A percentile compares a stretch with the other conserved stretches of the same genome.
phyloP scores from a whole-genome alignment of 495 filamentous ascomycete genomes.

The Gamarada debralockiae region DNA sequence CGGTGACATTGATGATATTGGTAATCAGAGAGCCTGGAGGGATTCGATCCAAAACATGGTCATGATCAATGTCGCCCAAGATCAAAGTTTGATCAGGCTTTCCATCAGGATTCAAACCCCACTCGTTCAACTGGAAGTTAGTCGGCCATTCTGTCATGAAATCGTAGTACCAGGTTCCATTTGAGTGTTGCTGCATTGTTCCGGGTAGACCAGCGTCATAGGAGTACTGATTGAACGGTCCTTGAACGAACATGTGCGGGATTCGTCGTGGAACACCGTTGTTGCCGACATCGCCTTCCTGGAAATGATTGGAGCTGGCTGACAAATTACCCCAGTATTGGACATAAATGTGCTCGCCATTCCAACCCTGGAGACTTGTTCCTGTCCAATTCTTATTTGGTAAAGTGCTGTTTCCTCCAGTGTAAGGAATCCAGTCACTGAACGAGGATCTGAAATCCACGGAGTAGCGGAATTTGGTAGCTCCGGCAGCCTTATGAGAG shows the following conservation, averaged over 20 bases:
- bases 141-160: constrained; percentile 65
- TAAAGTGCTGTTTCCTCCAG: constrained; percentile 40
- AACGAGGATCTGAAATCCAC: constrained; percentile 58
- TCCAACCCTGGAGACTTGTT: constrained; percentile 57
- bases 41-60: constrained; percentile 59
- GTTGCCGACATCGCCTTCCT: constrained; percentile 54
- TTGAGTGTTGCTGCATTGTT: constrained; percentile 45
- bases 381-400: constrained; percentile 53
- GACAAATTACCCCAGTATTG: constrained; percentile 65
- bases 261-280: constrained; percentile 41
- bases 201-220: constrained; percentile 62
- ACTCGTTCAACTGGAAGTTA: constrained; percentile 60
- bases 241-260: constrained; percentile 64
- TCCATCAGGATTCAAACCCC: constrained; percentile 66
- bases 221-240: constrained; percentile 64
- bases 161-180: constrained; percentile 56
- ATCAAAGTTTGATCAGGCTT: constrained; percentile 56
- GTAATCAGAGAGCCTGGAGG: constrained; percentile 55
- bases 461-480: constrained; percentile 61
- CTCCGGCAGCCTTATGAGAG: constrained; percentile 58
- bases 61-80: constrained; percentile 57
- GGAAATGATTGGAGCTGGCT: constrained; percentile 61
- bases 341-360: constrained; percentile 60
- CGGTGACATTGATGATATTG: constrained; percentile 27
- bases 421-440: constrained; percentile 56